Conservation (phyloP, 371 early-diverging fungal genomes). For the Chytridiales sp. region DNA sequence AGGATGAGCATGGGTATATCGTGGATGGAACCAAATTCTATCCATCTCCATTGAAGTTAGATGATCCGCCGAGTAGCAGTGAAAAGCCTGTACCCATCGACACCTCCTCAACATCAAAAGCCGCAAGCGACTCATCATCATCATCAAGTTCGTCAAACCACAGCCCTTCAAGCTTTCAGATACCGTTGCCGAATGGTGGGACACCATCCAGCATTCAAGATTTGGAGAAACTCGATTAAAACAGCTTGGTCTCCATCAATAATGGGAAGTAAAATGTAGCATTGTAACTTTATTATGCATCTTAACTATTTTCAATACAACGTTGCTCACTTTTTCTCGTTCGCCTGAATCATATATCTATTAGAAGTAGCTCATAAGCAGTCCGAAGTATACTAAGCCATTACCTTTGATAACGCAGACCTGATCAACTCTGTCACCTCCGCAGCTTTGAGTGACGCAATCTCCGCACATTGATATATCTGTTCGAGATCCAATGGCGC, state of each 20-base stretch:
- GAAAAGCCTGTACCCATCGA: too few species aligned
- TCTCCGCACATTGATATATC: slow-evolving; percentile 71
- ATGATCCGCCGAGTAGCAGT: too few species aligned
- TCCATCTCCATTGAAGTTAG: slow-evolving; percentile 2
- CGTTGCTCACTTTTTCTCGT: background rate
- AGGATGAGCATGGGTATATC: slow-evolving; percentile 6
- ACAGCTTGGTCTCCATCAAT: too few species aligned
- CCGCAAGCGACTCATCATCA: too few species aligned
- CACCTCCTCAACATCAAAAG: too few species aligned
- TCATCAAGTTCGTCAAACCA: too few species aligned
- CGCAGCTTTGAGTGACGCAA: slow-evolving; percentile 71
- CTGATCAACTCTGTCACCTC: slow-evolving; percentile 73
- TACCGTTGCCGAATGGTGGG: too few species aligned
- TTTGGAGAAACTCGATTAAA: too few species aligned
- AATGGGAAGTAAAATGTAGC: background rate
- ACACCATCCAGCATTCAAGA: too few species aligned
- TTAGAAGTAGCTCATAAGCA: slow-evolving; percentile 1
- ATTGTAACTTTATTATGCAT: background rate
- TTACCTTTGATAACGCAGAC: slow-evolving; percentile 17
- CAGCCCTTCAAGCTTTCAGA: too few species aligned
- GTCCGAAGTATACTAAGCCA: background rate
- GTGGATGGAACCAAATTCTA: slow-evolving; percentile 5
- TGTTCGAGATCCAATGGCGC: slow-evolving; percentile 56
- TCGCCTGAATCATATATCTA: background rate
- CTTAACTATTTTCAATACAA: background rate